Base-by-base conservation (phyloP, 1,139 yeast genomes). In the Candida tropicalis region DNA sequence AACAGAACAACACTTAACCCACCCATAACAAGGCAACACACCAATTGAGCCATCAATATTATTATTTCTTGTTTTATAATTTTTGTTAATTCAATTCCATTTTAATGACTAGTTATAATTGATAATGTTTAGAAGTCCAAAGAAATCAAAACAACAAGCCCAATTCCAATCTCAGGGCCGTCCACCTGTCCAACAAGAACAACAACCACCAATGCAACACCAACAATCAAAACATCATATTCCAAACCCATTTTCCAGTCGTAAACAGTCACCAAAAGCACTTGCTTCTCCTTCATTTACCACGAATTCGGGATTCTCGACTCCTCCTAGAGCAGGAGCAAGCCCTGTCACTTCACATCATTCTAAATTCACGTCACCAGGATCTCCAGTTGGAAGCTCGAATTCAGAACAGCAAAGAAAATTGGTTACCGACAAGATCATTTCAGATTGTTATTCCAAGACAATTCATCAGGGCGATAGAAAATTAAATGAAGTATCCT, bases 371-470 rank as follows among this genome's bases (percentile, higher is more conserved):
- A 15, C 41, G 12, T 40, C 40, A 8, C 48, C 47, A 2, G 31
- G 36, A 3, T 44, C 50, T 2, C 47, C 50, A 5, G 43, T 36
- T n/a, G 39, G 39, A 17, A 23, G 33, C 8, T 38, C 44, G 12
- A 46, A 44, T 38, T 31, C 46, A 1, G 50, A 47, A 25, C 52
- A 49, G 20, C 56, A 51, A 35, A 50, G 61, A 40, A 47, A 52
- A 36, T 35, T 43, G 31, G 48, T 53, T 1, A 55, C 66, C 2
- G 74, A 70, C 42, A 71, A 70, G 48, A 56, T 73, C 39, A 62
- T 63, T 18, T 59, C 61, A n/a, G 77, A 72, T 46, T 72, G 77
- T 50, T 73, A 72, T 51, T 66, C 69, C 20, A 71, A 70, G 43
- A 53, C 52, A 32, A 53, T 64, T 18, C 51, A 55, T 16, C 66